These are phyloP conservation scores for Trichoderma sp. DNA, from an alignment of 2,329 filamentous ascomycete species.

Conservation along the genomic window DNA sequence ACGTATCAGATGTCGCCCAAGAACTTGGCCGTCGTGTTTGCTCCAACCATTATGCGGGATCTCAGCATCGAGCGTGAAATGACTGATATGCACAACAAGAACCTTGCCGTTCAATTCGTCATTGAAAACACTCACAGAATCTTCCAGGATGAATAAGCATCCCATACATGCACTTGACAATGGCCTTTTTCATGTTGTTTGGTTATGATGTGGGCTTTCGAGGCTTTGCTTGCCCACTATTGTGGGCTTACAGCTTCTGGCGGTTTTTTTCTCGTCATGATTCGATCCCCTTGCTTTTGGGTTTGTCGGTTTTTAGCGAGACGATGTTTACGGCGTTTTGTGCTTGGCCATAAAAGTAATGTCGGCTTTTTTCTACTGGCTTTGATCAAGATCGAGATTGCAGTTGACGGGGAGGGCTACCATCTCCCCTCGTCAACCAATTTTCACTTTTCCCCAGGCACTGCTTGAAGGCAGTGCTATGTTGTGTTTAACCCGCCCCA, in stretches of 20 bases:
- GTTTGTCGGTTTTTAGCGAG: constrained; percentile 9
- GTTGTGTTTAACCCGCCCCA: neutral
- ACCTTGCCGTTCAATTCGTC: constrained; percentile 86
- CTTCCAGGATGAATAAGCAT: constrained; percentile 56
- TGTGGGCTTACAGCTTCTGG: neutral
- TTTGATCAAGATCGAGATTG: neutral
- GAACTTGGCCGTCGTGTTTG: constrained; percentile 95
- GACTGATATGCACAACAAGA: constrained; percentile 93
- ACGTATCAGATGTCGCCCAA: constrained; percentile 80
- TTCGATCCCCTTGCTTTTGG: constrained; percentile 6
- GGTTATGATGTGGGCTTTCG: neutral
- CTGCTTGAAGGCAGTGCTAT: neutral
- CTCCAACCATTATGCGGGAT: constrained; percentile 95
- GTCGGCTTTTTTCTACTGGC: neutral
- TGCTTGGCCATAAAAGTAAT: constrained; percentile 19
- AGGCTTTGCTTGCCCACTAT: neutral
- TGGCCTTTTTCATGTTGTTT: neutral
- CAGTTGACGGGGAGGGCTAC: neutral
- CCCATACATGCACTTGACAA: neutral
- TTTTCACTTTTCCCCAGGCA: neutral
- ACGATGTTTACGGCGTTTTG: constrained; percentile 11
- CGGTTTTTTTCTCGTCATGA: neutral
- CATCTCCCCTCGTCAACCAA: neutral
- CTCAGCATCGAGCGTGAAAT: constrained; percentile 89
- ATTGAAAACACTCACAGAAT: constrained; percentile 86